Evolutionary conservation across 164 flowering plant species (phyloP), one percentile per base, ranked within the genome.

Genomic region (Amborella trichopoda): DNA sequence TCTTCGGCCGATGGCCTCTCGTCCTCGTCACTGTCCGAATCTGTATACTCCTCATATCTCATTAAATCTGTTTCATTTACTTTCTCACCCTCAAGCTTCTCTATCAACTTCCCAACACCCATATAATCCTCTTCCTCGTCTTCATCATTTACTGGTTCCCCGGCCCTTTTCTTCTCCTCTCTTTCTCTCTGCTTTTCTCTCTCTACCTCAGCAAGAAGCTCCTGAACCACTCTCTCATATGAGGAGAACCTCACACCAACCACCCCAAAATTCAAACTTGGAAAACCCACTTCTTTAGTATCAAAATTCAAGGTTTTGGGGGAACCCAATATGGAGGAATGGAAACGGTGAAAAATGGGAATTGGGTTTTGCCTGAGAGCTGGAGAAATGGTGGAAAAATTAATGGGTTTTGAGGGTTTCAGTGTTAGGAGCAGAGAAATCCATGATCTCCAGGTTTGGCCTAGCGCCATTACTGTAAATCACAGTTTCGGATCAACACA

Each of bases 51-150:
- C 19, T 76, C 76, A 25, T 53, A 50, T 47, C 26, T 2, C 25
- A 58, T 33, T 19, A 65, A 50, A 57, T n/a, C 33, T 4, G 34
- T 20, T 34, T 58, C 52, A 43, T 70, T 79, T 26, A 44, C 44
- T 28, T 54, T 69, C 71, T 68, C 52, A 54, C 71, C 77, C 69
- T 79, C 78, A 16, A 83, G 70, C 62, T 81, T 81, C 63, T 81
- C 80, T 18, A 87, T 75, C 53, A 75, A 53, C 1, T 70, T 71
- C 2, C 67, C 69, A 1, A 81, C 76, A 2, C 83, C 88, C 81
- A 81, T 56, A 56, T 56, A 78, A 56, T 81, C 95, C 47, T 72
- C 82, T 18, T 83, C 89, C 2, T 65, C 75, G 8, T 53, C 69
- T 23, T 76, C 75, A 32, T 77, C 68, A 24, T 70, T 78, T 1